Percentiles rank a stretch among this genome's conserved stretches.
Evolutionary conservation across 169 alveolate species (phyloP).

Genomic region (Plasmodium blacklocki): DNA sequence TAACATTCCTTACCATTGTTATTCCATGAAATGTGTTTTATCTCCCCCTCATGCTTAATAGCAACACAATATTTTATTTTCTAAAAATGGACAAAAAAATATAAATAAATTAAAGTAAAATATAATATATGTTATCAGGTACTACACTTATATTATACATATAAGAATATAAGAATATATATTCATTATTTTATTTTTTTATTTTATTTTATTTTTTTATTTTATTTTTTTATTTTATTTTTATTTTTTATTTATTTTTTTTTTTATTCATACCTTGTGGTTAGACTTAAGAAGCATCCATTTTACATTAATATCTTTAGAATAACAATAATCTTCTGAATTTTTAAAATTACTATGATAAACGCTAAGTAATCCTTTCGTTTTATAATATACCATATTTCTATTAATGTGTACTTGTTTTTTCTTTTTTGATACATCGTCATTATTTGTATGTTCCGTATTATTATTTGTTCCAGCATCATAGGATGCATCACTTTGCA

Average conservation of each 20-base stretch:
- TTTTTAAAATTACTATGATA: conserved; percentile 57
- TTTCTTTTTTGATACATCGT: not conserved
- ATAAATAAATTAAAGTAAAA: not conserved
- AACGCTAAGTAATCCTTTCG: conserved; percentile 48
- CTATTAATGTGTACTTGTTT: conserved; percentile 5
- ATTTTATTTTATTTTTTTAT: not conserved
- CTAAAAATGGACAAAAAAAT: conserved; percentile 14
- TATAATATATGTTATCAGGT: too few species aligned
- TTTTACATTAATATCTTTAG: conserved; percentile 50
- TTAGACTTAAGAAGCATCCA: conserved; percentile 44
- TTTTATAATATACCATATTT: conserved; percentile 28
- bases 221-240: not conserved
- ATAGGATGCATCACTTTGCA: not conserved
- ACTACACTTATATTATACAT: too few species aligned
- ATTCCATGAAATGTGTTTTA: conserved; percentile 58
- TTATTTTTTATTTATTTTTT: not conserved
- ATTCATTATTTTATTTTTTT: not conserved
- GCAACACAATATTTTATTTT: conserved; percentile 67
- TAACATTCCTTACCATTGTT: conserved; percentile 30
- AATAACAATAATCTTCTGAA: conserved; percentile 33
- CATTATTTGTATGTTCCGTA: conserved; percentile 3
- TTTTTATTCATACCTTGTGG: conserved; percentile 16
- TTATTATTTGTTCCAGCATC: conserved; percentile 11
- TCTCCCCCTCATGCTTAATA: conserved; percentile 59
- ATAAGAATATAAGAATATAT: too few species aligned